Base-by-base conservation (phyloP, 768 basidiomycete genomes). In the Rhodotorula toruloides region DNA sequence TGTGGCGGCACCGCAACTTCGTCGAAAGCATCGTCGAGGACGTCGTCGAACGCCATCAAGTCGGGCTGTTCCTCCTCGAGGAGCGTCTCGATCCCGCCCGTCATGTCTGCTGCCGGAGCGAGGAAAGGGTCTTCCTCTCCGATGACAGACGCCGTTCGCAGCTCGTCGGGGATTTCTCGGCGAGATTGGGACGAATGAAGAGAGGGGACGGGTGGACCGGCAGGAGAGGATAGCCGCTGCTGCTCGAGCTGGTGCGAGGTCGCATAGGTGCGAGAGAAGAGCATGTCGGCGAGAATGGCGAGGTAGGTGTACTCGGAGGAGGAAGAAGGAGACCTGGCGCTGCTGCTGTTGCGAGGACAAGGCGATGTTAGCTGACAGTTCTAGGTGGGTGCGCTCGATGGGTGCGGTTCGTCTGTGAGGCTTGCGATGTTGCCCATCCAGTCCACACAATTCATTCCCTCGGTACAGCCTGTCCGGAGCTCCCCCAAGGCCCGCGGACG, bases 231-330 rank as follows among this genome's bases (percentile, higher is more conserved):
- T 29, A 49, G 27, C 37, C 43, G 43, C 46, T 58, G 59, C 54
- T 61, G 49, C 25, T 66, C 58, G 49, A 68, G 40, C 32, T 31
- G 48, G 32, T 58, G 39, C 25, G 61, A 42, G 10, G 61, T 54
- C 12, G n/a, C 32, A 32, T 63, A 63, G 17, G 60, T 54, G 27
- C 48, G 57, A 36, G 42, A 43, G 39, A 63, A 63, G 17, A n/a
- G n/a, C n/a, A n/a, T n/a, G n/a, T n/a, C n/a, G n/a, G n/a, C n/a
- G n/a, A n/a, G n/a, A n/a, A 68, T 37, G 13, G 54, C 22, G 16
- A 19, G 17, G 40, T 21, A n/a, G 60, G 40, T 44, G 44, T n/a
- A 59, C 39, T 36, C 46, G 4, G 48, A 9, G 19, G 46, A 27
- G 9, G n/a, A 13, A n/a, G n/a, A n/a, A n/a, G n/a, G n/a, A n/a